These are phyloP conservation scores for Penicillium sp. DNA, from an alignment of 2,329 filamentous ascomycete species.

Conservation along the genomic window DNA sequence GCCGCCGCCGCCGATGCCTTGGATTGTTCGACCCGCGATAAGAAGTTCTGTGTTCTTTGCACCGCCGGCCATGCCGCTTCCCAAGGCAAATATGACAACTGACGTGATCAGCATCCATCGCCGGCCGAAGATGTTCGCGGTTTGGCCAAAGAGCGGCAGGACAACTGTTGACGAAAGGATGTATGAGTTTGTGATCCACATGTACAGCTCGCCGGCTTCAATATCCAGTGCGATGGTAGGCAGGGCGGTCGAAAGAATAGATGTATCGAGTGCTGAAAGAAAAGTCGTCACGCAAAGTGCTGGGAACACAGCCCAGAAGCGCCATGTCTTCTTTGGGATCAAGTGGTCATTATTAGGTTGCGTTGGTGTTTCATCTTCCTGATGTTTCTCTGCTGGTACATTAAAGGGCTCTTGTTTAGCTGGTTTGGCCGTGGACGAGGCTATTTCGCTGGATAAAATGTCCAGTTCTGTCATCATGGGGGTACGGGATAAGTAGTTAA, in stretches of 20 bases:
- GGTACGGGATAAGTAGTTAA: no score
- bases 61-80: constrained; percentile 54
- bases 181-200: constrained; percentile 40
- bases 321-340: constrained; percentile 1
- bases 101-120: constrained; percentile 43
- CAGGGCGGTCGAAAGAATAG: constrained; percentile 43
- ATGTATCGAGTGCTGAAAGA: constrained; percentile 39
- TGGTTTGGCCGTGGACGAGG: background rate
- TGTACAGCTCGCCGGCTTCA: constrained; percentile 32
- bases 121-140: constrained; percentile 55
- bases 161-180: constrained; percentile 43
- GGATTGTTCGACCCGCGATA: constrained; percentile 6
- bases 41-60: constrained; percentile 37
- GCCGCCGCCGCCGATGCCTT: constrained; percentile 8
- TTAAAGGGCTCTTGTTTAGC: background rate
- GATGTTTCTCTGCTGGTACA: background rate
- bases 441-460: background rate
- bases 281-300: constrained; percentile 29
- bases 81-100: constrained; percentile 51
- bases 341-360: background rate
- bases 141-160: constrained; percentile 53
- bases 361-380: background rate
- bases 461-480: background rate
- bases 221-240: constrained; percentile 41
- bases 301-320: constrained; percentile 33